Evolutionary conservation across 2,329 filamentous ascomycete genomes (phyloP).

Genomic region (Fusarium tuaranense): DNA sequence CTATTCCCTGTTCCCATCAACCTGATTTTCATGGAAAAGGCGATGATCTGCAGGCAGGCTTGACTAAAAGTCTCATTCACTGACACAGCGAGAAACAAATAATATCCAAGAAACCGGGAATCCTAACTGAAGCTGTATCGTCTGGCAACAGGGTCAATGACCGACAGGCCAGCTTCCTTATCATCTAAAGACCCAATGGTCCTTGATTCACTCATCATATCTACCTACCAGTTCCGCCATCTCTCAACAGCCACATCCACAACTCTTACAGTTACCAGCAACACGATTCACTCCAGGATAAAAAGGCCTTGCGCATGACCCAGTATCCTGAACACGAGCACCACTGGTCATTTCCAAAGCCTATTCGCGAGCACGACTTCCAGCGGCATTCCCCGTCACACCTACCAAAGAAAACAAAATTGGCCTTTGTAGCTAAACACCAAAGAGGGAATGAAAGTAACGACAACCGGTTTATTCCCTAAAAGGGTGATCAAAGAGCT

Average conservation of each 20-base stretch:
- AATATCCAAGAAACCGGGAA: not conserved
- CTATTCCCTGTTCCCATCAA: not conserved
- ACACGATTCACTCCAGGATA: not conserved
- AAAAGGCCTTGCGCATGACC: not conserved
- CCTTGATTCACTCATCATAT: not conserved
- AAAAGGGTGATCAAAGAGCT: not conserved
- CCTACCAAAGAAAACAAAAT: too few species aligned
- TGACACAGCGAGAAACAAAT: not conserved
- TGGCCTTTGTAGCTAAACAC: not conserved
- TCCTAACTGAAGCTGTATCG: not conserved
- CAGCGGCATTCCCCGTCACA: not conserved
- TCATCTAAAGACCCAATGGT: too few species aligned
- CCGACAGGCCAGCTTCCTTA: too few species aligned
- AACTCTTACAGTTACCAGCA: not conserved
- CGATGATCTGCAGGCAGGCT: not conserved
- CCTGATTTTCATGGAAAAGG: too few species aligned
- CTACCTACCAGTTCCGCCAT: not conserved
- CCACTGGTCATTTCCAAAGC: not conserved
- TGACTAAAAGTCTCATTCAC: not conserved
- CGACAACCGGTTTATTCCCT: too few species aligned
- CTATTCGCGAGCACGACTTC: not conserved
- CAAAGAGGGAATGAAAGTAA: too few species aligned
- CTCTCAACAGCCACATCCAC: not conserved
- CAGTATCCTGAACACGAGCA: not conserved
- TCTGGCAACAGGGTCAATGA: not conserved